Evolutionary conservation across 768 basidiomycete species (phyloP), one percentile per base, ranked within the genome.

Genomic region (Naematelia encephala): DNA sequence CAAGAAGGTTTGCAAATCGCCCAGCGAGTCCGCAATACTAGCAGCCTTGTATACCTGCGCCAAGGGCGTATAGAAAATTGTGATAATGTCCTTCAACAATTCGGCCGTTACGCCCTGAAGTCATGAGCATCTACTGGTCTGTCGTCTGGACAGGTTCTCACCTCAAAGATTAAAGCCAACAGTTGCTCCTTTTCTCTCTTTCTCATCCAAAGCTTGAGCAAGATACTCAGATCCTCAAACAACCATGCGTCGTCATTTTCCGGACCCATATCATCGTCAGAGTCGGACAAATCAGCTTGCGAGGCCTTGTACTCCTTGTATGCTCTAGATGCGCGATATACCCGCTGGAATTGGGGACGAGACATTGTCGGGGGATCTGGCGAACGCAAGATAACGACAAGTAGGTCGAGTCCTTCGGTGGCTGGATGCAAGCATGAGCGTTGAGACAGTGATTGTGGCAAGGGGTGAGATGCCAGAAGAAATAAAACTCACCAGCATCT

Each of bases 41-140:
- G 96, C 96, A 10, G 96, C 96, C 68, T 89, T 86, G 79, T 98
- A 99, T 1, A 98, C 96, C 72, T 94, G 90, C 1, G 96, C 96
- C 23, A 99, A 80, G 1, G 96, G 96, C 0, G 92, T 80, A 77
- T 99, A 99, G 78, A 99, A 99, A 59, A 99, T 98, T 19, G 96
- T 97, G 68, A 99, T 91, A 60, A 99, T 97, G 75, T 99, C 96
- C 77, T 93, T 97, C 70, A 99, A 80, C 23, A 99, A 81, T 29
- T 98, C 96, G 1, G 94, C 86, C 0, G 96, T 98, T 46, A 87
- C 87, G 21, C 96, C 93, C 93, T 98, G 60, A 4, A 44, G 27
- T 19, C 48, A 8, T 39, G 34, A 39, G 8, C 34, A 39, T 8
- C 34, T n/a, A 51, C 44, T 43, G 56, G 43, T 30, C 3, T 22